phyloP scores from a whole-genome alignment of 129 eudicot species.

The Tagetes patula region DNA sequence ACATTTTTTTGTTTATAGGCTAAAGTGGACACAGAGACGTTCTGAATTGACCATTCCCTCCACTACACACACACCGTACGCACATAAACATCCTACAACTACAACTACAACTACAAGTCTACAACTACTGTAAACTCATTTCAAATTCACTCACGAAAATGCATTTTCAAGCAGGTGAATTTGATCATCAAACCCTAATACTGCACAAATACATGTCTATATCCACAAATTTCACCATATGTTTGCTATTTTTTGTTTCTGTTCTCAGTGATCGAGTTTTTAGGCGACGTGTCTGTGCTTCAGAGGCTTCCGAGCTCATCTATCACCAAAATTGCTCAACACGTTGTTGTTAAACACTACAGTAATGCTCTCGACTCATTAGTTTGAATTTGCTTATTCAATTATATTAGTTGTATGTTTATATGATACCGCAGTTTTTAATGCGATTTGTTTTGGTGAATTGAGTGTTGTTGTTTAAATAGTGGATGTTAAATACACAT shows the following conservation, averaged over 20 bases:
- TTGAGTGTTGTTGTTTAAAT: neutral
- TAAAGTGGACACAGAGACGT: neutral
- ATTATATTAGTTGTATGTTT: neutral
- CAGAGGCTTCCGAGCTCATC: slow-evolving; percentile 60
- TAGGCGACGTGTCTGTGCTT: slow-evolving; percentile 56
- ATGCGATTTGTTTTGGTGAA: neutral
- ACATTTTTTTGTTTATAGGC: neutral
- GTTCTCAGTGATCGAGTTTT: slow-evolving; percentile 51
- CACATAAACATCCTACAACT: neutral
- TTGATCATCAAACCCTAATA: slow-evolving; percentile 8
- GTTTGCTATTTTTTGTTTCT: neutral
- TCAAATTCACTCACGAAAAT: slow-evolving; percentile 9
- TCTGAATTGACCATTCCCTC: neutral
- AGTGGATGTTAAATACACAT: neutral
- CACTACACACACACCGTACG: neutral
- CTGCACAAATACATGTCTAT: neutral
- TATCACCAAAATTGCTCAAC: slow-evolving; percentile 39
- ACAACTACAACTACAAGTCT: neutral
- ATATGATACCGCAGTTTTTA: neutral
- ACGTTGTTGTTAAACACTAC: slow-evolving; percentile 34
- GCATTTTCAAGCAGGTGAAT: slow-evolving; percentile 30
- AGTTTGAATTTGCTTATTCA: neutral
- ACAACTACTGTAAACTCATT: neutral
- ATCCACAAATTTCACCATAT: neutral
- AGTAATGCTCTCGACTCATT: slow-evolving; percentile 30